Evolutionary conservation across 352 stramenopile genomes (phyloP).

Genomic region (Globisporangium recalcitrans): DNA sequence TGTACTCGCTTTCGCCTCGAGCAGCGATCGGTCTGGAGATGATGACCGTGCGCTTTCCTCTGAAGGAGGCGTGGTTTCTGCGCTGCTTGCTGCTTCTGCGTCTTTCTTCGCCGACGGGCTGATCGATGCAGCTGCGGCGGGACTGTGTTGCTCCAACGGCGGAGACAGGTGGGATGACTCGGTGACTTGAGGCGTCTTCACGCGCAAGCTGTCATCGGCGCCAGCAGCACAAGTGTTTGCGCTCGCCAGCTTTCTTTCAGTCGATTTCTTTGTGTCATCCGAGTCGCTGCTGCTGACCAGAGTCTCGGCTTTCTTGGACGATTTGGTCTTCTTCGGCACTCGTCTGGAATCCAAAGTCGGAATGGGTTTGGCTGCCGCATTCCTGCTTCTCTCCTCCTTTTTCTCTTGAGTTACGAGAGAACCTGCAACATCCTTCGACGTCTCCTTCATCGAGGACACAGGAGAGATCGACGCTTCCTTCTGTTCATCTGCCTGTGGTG

Average conservation of each 20-base stretch:
- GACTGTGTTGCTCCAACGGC: conserved; percentile 38
- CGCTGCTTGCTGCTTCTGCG: not conserved
- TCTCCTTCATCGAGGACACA: conserved; percentile 16
- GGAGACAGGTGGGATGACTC: conserved; percentile 51
- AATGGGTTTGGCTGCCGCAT: not conserved
- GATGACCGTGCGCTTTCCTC: not conserved
- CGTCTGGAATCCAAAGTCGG: not conserved
- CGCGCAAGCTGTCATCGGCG: conserved; percentile 25
- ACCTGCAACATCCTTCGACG: conserved; percentile 5
- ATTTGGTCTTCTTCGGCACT: conserved; percentile 3
- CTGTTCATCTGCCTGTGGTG: conserved; percentile 11
- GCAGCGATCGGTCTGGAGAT: not conserved
- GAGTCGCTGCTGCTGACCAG: not conserved
- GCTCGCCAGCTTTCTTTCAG: not conserved
- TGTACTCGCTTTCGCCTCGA: conserved; percentile 7
- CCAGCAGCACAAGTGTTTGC: not conserved
- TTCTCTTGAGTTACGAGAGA: not conserved
- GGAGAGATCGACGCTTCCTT: conserved; percentile 20
- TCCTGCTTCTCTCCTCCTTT: conserved; percentile 5
- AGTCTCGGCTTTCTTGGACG: not conserved
- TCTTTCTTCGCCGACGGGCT: conserved; percentile 55
- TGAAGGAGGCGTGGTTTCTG: conserved; percentile 8
- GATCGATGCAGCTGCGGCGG: conserved; percentile 35
- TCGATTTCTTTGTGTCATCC: conserved; percentile 3
- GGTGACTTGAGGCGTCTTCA: conserved; percentile 38